A percentile compares a stretch with the other conserved stretches of the same genome.
These are phyloP conservation scores for Coriolopsis trogii DNA, from an alignment of 1,284 basidiomycete genomes.

Conservation along the genomic window DNA sequence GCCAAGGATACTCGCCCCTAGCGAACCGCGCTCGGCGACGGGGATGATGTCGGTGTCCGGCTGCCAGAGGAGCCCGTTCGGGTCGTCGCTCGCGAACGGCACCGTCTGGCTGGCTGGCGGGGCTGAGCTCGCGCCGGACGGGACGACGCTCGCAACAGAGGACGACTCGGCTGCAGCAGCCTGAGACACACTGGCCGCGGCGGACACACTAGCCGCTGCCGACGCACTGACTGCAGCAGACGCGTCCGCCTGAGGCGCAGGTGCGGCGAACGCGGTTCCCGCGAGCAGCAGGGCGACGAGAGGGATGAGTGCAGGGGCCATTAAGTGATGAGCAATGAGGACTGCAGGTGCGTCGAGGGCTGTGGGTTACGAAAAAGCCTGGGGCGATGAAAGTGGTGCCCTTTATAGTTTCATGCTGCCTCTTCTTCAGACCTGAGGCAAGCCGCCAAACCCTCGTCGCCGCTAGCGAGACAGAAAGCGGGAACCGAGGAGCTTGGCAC, in stretches of 20 bases:
- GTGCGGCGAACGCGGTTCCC: no score
- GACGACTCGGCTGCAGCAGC: not conserved
- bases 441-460: no score
- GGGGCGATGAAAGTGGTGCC: no score
- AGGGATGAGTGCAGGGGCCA: conserved; percentile 16
- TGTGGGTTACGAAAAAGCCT: no score
- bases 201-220: conserved; percentile 10
- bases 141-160: conserved; percentile 1
- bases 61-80: conserved; percentile 47
- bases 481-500: no score
- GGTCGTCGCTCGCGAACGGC: conserved; percentile 49
- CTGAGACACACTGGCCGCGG: not conserved
- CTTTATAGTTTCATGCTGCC: no score
- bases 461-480: no score
- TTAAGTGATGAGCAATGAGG: conserved; percentile 1
- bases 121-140: conserved; percentile 6
- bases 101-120: conserved; percentile 37
- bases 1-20: conserved; percentile 57
- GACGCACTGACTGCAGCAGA: conserved; percentile 9
- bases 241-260: no score
- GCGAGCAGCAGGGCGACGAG: conserved; percentile 8
- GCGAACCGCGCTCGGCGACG: conserved; percentile 41
- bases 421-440: no score
- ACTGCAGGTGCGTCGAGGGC: no score
- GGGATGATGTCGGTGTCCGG: conserved; percentile 30